A percentile compares a stretch with the other conserved stretches of the same genome.
Conservation (phyloP, 176 grass and related monocot genomes). For the Phoenix dactylifera region DNA sequence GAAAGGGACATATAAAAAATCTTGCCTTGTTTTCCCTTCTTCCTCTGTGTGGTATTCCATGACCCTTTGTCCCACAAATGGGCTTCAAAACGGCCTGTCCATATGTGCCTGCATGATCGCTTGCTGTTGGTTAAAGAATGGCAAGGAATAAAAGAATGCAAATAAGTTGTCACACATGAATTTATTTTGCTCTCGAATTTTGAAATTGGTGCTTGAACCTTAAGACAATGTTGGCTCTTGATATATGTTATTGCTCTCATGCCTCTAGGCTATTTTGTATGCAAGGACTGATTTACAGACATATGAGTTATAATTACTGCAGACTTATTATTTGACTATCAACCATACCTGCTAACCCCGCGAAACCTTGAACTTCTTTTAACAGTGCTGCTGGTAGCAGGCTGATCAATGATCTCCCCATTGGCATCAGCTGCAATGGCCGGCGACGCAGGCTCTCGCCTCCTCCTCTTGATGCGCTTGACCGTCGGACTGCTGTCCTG, state of each 20-base stretch:
- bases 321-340: too few species aligned
- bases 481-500: background rate
- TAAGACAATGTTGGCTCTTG: too few species aligned
- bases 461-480: slow-evolving; percentile 32
- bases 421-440: background rate
- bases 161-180: too few species aligned
- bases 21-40: slow-evolving; percentile 64
- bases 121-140: background rate
- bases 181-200: background rate
- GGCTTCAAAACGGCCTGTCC: slow-evolving; percentile 61
- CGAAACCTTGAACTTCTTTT: slow-evolving; percentile 70
- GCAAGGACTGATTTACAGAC: too few species aligned
- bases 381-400: slow-evolving; percentile 12
- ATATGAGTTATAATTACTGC: too few species aligned
- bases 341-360: slow-evolving; percentile 55
- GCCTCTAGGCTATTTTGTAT: too few species aligned
- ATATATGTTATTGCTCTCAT: too few species aligned
- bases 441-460: slow-evolving; percentile 20
- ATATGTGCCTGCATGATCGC: slow-evolving; percentile 34
- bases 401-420: slow-evolving; percentile 11
- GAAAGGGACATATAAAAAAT: background rate
- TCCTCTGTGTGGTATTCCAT: slow-evolving; percentile 67
- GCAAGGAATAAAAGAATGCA: too few species aligned
- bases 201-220: background rate
- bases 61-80: slow-evolving; percentile 71